These are phyloP conservation scores for Tritrichomonas foetus DNA, from an alignment of 208 protist species.

Conservation along the genomic window DNA sequence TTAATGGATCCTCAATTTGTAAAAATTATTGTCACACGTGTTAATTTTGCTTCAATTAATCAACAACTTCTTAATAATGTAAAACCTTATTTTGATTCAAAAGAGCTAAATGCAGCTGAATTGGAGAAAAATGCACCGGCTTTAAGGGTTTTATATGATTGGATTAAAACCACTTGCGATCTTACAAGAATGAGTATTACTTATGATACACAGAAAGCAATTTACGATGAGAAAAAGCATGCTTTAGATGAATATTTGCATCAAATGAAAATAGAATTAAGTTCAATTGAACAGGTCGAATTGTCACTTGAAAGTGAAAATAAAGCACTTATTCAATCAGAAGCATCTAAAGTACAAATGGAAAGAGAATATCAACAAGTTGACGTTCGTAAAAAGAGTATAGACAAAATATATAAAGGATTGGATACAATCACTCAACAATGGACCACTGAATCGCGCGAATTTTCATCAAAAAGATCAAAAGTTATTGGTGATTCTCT, in stretches of 20 bases:
- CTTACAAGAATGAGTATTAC: too few species aligned
- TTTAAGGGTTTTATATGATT: not conserved
- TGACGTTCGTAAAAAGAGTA: not conserved
- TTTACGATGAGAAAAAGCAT: not conserved
- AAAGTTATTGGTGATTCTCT: not conserved
- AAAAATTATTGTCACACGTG: not conserved
- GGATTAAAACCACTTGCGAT: not conserved
- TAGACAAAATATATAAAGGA: not conserved
- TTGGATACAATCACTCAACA: not conserved
- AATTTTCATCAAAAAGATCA: not conserved
- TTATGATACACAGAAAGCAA: too few species aligned
- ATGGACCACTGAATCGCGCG: not conserved
- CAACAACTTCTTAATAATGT: not conserved
- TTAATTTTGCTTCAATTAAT: not conserved
- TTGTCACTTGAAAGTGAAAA: not conserved
- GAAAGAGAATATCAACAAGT: constrained; percentile 22
- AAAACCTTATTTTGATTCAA: not conserved
- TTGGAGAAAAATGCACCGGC: not conserved
- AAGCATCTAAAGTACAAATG: constrained; percentile 15
- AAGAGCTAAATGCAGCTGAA: not conserved
- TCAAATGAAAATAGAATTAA: not conserved
- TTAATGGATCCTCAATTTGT: constrained; percentile 35
- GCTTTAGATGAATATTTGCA: not conserved
- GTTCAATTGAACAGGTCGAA: constrained; percentile 6
- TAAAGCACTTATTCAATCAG: not conserved